Percentiles rank a stretch among this genome's conserved stretches.
Conservation (phyloP, 495 filamentous ascomycete genomes). For the Daldinia caldariorum region DNA sequence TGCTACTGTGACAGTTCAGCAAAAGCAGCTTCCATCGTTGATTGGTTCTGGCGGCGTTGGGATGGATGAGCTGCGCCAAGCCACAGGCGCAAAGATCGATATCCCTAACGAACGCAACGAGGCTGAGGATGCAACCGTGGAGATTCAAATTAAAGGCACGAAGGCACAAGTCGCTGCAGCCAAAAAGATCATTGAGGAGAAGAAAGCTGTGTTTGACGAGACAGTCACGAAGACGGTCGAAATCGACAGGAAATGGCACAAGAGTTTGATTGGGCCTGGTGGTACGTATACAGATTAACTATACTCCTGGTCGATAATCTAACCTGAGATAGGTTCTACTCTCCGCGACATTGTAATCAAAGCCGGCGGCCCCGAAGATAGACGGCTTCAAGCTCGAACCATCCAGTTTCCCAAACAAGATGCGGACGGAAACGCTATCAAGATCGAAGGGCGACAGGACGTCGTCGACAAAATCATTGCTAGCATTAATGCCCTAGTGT, state of each 20-base stretch:
- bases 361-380: constrained; percentile 88
- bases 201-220: constrained; percentile 83
- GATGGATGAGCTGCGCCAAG: constrained; percentile 86
- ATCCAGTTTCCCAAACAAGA: constrained; percentile 90
- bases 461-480: constrained; percentile 90
- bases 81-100: constrained; percentile 86
- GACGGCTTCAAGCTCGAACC: constrained; percentile 79
- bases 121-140: constrained; percentile 70
- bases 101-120: constrained; percentile 74
- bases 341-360: constrained; percentile 86
- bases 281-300: constrained; percentile 65
- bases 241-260: constrained; percentile 91
- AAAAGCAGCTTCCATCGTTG: constrained; percentile 85
- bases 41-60: constrained; percentile 90
- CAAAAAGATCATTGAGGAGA: constrained; percentile 86
- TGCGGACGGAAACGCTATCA: constrained; percentile 82
- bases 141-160: constrained; percentile 90
- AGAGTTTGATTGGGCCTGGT: constrained; percentile 84
- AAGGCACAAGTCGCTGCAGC: constrained; percentile 89
- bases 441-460: constrained; percentile 80
- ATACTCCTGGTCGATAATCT: constrained; percentile 42
- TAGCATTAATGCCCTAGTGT: constrained; percentile 79
- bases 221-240: constrained; percentile 83
- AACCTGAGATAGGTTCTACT: constrained; percentile 72
- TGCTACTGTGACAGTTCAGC: constrained; percentile 82